A percentile compares a stretch with the other conserved stretches of the same genome.
Evolutionary conservation across 176 grass and related monocot species (phyloP).

Genomic region (Echinochloa phyllopogon): DNA sequence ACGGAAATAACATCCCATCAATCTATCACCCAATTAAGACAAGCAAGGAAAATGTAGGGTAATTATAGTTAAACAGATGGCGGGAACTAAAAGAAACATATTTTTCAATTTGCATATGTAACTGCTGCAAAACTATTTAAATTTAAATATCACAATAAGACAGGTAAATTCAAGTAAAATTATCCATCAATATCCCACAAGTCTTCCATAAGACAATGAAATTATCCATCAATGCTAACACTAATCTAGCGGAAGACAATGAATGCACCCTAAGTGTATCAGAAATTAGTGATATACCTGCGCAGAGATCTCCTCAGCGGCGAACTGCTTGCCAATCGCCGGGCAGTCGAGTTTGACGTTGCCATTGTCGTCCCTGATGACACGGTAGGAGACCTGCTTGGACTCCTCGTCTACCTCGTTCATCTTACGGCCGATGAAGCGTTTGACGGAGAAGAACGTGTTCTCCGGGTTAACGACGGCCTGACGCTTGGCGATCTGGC

Average conservation of each 20-base stretch:
- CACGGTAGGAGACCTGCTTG: conserved; percentile 76
- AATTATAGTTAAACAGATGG: not conserved
- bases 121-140: not conserved
- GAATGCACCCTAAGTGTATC: not conserved
- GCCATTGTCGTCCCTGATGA: conserved; percentile 69
- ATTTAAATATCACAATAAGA: not conserved
- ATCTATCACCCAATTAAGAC: not conserved
- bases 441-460: conserved; percentile 83
- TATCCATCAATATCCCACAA: not conserved
- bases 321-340: conserved; percentile 73
- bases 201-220: not conserved
- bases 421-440: conserved; percentile 83
- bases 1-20: not conserved
- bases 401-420: conserved; percentile 75
- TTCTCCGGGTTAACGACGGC: conserved; percentile 85
- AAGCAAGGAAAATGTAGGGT: not conserved
- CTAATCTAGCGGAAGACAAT: not conserved
- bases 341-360: conserved; percentile 82
- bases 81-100: not conserved
- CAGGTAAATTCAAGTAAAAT: not conserved
- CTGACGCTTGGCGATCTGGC: conserved; percentile 88
- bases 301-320: conserved; percentile 70
- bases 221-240: no score
- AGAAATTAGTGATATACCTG: conserved; percentile 43
- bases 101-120: not conserved